phyloP scores from a whole-genome alignment of 202 grass and related monocot species.

The Musa balbisiana region DNA sequence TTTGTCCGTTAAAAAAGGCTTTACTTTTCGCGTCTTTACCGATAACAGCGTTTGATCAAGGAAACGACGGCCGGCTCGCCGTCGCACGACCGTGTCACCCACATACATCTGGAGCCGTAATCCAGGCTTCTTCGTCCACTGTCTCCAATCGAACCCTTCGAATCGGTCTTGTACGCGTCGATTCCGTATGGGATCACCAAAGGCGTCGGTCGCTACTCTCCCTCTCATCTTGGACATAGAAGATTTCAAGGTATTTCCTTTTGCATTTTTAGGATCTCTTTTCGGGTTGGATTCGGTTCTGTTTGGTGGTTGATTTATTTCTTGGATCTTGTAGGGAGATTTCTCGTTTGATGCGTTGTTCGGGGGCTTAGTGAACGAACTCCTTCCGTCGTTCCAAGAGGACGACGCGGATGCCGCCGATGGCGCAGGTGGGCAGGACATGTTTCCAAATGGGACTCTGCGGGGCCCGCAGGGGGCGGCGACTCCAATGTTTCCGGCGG shows the following conservation, averaged over 20 bases:
- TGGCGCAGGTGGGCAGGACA: slow-evolving; percentile 19
- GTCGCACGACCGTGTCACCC: background rate
- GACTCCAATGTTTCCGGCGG: slow-evolving; percentile 68
- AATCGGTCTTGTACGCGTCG: background rate
- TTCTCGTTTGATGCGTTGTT: slow-evolving; percentile 95
- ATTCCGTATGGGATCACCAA: slow-evolving; percentile 22
- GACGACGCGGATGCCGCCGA: slow-evolving; percentile 39
- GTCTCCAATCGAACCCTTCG: background rate
- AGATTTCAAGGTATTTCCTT: slow-evolving; percentile 70
- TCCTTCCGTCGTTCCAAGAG: slow-evolving; percentile 67
- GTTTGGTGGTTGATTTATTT: background rate
- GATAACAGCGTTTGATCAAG: too few relatives aligned
- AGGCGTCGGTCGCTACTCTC: slow-evolving; percentile 43
- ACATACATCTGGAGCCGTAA: background rate
- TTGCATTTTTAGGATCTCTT: background rate
- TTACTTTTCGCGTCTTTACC: too few relatives aligned
- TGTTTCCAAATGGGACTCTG: slow-evolving; percentile 25
- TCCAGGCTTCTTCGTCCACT: background rate
- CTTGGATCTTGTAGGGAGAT: slow-evolving; percentile 40
- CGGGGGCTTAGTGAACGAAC: slow-evolving; percentile 78
- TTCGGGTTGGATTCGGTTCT: background rate
- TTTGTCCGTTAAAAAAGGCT: too few relatives aligned
- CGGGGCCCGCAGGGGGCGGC: slow-evolving; percentile 34
- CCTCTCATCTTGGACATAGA: slow-evolving; percentile 88
- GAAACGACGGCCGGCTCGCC: slow-evolving; percentile 3